Base-by-base conservation (phyloP, 768 basidiomycete species). In the Fomitopsis serialis region DNA sequence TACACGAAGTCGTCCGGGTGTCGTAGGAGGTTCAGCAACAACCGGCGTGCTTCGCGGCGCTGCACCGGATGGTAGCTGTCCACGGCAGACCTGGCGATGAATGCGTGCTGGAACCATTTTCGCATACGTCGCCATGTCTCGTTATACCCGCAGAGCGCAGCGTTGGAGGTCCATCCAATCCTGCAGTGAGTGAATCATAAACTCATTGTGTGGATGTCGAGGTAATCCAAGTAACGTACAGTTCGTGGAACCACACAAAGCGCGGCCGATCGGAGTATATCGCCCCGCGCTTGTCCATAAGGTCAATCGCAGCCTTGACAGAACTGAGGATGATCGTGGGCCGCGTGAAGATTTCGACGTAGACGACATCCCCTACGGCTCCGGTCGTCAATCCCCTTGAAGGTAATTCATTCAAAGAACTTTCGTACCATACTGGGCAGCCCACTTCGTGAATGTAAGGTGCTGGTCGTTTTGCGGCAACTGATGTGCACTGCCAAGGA, bases 61-160 rank as follows among this genome's bases (percentile, higher is more conserved):
- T 56, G 60, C 19, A 63, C 40, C 8, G 60, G 53, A 0, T 15
- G 48, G 37, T 59, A 62, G 7, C 56, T 45, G 3, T 24, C 32
- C 17, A 59, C 40, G 8, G 49, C 42, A 9, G 12, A 12, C 34
- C 40, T 49, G 1, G 52, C 43, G 15, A 29, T 24, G 35, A 61
- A 54, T 1, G 53, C 48, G 10, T 58, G 56, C 25, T 62, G 61
- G 32, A 62, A 35, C 55, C 53, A 59, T 24, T 52, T 50, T 17
- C 61, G 50, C n/a, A 55, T 56, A 34, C 53, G 54, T 23, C 61
- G 55, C 42, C 59, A 62, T 6, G 54, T 53, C 1, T 58, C 53
- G 36, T 52, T 57, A 29, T 53, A 57, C 1, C 23, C 53, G 12
- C 54, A 34, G 25, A 53, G 54, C 21, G 50, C 42, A 17, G 55